These are phyloP conservation scores for Mentha longifolia DNA, from an alignment of 257 asterid species.

Conservation along the genomic window DNA sequence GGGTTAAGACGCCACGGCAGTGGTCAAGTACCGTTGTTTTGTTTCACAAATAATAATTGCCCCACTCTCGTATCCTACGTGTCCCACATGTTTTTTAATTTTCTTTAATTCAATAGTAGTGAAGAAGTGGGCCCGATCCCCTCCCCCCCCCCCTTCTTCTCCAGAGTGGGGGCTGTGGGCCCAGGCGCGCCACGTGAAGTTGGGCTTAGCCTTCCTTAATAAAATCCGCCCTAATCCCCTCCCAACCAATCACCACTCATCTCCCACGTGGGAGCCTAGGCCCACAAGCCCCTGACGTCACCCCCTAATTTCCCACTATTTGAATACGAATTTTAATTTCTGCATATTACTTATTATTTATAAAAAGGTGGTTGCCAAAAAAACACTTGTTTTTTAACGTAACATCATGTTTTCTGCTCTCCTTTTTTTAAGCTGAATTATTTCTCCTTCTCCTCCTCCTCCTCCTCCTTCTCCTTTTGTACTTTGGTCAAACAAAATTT, in stretches of 20 bases:
- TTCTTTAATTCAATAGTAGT: neutral
- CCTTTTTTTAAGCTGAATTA: neutral
- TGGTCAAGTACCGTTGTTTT: conserved; percentile 21
- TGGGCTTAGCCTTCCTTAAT: conserved; percentile 29
- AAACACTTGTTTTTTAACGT: neutral
- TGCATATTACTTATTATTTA: too few species aligned
- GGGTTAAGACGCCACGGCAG: conserved; percentile 43
- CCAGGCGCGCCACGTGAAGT: conserved; percentile 43
- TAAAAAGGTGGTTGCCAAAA: neutral
- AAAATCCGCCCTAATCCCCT: conserved; percentile 69
- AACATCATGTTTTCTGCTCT: neutral
- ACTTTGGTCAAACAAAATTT: neutral
- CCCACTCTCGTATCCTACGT: conserved; percentile 11
- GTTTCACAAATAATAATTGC: neutral
- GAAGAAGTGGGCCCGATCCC: conserved; percentile 17
- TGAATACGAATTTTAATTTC: neutral
- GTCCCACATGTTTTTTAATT: conserved; percentile 5
- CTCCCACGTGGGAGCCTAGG: conserved; percentile 74
- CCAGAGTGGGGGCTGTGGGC: conserved; percentile 17
- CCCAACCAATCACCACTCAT: conserved; percentile 63
- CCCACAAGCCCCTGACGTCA: conserved; percentile 44
- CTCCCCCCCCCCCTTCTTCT: neutral
- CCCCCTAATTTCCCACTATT: neutral
- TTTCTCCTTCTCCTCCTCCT: neutral
- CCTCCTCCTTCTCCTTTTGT: too few species aligned